Evolutionary conservation across 2,329 filamentous ascomycete species (phyloP).

Genomic region (Pseudogymnoascus sp.): DNA sequence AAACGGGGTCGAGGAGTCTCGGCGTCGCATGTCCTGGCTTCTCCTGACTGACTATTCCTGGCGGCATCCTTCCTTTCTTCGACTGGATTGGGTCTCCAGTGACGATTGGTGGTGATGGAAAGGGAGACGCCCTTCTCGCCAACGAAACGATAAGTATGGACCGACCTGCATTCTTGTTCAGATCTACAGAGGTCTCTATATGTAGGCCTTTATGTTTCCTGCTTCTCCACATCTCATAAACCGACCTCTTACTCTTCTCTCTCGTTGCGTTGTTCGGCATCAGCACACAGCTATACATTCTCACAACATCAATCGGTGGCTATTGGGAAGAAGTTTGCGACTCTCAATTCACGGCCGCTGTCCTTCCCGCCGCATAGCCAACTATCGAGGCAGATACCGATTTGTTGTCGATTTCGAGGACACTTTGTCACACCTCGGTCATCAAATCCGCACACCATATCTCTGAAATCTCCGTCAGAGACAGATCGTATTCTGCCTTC

Average conservation of each 20-base stretch:
- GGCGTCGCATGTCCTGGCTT: neutral
- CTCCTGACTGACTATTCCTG: slow-evolving; percentile 5
- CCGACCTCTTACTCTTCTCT: neutral
- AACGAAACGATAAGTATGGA: neutral
- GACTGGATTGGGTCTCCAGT: neutral
- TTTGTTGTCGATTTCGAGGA: neutral
- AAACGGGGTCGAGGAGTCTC: neutral
- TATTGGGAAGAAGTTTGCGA: neutral
- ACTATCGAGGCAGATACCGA: neutral
- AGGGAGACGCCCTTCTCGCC: neutral
- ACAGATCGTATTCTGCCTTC: neutral
- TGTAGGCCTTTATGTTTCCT: slow-evolving; percentile 6
- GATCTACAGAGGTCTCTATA: neutral
- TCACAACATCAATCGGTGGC: neutral
- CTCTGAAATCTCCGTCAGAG: neutral
- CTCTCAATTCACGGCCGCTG: neutral
- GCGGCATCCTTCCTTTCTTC: neutral
- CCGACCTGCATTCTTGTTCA: neutral
- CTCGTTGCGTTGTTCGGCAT: neutral
- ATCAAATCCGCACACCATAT: neutral
- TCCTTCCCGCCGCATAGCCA: neutral
- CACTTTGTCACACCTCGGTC: neutral
- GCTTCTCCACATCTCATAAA: neutral
- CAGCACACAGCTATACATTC: neutral
- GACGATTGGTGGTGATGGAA: neutral